Base-by-base conservation (phyloP, 768 basidiomycete species). In the Xerocomellus chrysenteron region DNA sequence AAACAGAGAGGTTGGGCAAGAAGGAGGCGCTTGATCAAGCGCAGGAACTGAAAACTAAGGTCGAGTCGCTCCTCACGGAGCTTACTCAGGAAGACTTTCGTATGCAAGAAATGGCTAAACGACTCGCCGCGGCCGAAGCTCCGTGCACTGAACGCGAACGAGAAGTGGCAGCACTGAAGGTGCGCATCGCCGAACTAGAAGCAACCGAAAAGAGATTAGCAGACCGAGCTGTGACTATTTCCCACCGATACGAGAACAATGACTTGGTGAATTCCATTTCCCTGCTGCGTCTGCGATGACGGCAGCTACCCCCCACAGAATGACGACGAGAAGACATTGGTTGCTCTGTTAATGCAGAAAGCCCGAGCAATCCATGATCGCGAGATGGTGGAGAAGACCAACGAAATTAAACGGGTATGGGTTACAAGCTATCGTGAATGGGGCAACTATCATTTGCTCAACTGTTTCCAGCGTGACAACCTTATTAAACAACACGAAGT, bases 371-470 rank as follows among this genome's bases (percentile, higher is more conserved):
- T 79, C 21, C 77, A 84, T 59, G 84, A 83, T 57, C 76, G 83
- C 50, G 78, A 80, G 17, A 70, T 79, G 37, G 76, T 84, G 32
- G 75, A 73, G 26, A 84, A 84, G 65, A 74, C 74, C 50, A 83
- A 85, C 59, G 83, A 85, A 52, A 74, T 86, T 30, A 79, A 78
- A 56, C 74, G 78, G 58, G 84, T 84, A 57, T 42, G 74, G 68
- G 48, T 54, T 39, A 24, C 36, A 35, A 44, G 32, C 13, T 40
- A 49, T 16, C 14, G 46, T 35, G 44, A 59, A 50, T 42, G 51
- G 52, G 51, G 32, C 55, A 46, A 60, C 33, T 19, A 40, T 50
- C 50, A 39, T 54, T 46, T 54, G 7, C 44, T 52, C 46, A 43
- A 60, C 32, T 39, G 41, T 50, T 58, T 49, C 5, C 57, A 85